phyloP scores from a whole-genome alignment of 345 rosid species.

The Acer campestre region DNA sequence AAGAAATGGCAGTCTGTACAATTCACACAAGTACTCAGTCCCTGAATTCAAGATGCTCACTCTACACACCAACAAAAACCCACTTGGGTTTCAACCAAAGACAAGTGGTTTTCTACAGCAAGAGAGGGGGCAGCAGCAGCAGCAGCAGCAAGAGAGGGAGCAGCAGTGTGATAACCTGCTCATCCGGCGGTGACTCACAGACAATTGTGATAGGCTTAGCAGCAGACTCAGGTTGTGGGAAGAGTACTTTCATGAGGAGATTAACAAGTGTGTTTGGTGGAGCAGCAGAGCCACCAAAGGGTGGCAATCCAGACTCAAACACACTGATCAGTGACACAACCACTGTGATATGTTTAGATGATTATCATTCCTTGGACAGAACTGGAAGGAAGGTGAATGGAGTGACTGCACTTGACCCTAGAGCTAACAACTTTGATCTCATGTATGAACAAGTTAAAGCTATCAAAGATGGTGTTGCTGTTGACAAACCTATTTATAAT shows the following conservation, averaged over 20 bases:
- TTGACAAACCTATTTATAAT: conserved; percentile 88
- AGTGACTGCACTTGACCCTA: conserved; percentile 93
- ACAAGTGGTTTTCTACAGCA: conserved; percentile 53
- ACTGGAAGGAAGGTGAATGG: conserved; percentile 89
- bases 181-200: conserved; percentile 41
- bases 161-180: conserved; percentile 57
- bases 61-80: conserved; percentile 53
- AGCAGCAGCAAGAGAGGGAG: conserved; percentile 23
- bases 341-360: conserved; percentile 91
- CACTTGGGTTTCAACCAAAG: conserved; percentile 48
- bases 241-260: conserved; percentile 92
- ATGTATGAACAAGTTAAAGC: conserved; percentile 98
- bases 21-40: conserved; percentile 64
- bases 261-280: conserved; percentile 95
- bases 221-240: conserved; percentile 95
- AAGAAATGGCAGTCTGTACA: conserved; percentile 71
- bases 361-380: conserved; percentile 88
- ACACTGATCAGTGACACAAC: conserved; percentile 90
- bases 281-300: conserved; percentile 89
- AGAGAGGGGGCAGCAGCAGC: conserved; percentile 32
- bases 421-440: conserved; percentile 87
- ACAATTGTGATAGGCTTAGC: conserved; percentile 92
- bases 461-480: conserved; percentile 72
- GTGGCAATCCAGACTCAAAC: conserved; percentile 97
- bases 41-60: conserved; percentile 65